Evolutionary conservation across 306 rosid species (phyloP), one percentile per base, ranked within the genome.

Genomic region (Pueraria montana): DNA sequence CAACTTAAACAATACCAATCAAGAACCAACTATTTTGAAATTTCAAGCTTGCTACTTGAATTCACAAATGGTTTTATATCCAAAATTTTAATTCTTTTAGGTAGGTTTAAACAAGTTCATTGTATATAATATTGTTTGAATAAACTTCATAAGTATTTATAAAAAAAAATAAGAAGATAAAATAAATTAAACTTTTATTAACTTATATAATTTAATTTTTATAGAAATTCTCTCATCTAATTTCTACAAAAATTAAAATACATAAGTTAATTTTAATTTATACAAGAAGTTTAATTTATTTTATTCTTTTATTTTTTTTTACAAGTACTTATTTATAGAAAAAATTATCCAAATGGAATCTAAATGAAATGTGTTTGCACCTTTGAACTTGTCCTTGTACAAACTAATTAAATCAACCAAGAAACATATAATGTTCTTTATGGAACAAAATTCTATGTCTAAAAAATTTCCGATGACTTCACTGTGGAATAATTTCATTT

Each of bases 401-500:
- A 58, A 38, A 42, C 40, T 61, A 59, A 46, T 12, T 0, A 45
- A 65, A 46, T 38, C 46, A 78, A 66, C 17, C 50, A 67, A 79
- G 24, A 50, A 34, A 34, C 12, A 52, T 32, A 9, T 23, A 17
- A 38, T 42, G 61, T 30, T 26, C 13, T 17, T 26, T 38, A 2
- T 63, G 6, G 32, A 49, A 5, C 18, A 61, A 17, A 30, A 67
- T n/a, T 58, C 34, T 36, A 16, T 67, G 20, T 40, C 18, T 48
- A 55, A 7, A 20, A 23, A 48, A 24, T 74, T 53, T 26, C 11
- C 43, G 16, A 34, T 45, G 72, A 49, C n/a, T 24, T 80, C 7
- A 62, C 6, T 27, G 59, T 1, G 71, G 21, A 59, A 18, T 62
- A 53, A 18, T 48, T 17, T 32, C 0, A 24, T 77, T 78, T 62